phyloP scores from a whole-genome alignment of 345 rosid species.

The Euphorbia lathyris region DNA sequence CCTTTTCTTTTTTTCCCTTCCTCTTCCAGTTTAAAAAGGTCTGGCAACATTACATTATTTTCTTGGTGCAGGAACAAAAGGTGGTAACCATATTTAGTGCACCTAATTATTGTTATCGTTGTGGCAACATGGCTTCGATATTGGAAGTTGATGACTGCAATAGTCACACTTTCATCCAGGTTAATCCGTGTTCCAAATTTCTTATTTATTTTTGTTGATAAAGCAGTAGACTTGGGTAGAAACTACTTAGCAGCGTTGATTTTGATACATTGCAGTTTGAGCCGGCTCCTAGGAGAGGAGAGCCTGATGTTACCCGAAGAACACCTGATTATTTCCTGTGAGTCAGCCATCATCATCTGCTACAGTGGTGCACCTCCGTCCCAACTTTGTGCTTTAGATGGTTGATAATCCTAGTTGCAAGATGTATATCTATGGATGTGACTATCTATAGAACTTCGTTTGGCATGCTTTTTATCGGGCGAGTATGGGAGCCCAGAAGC shows the following conservation, averaged over 20 bases:
- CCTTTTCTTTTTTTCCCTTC: neutral
- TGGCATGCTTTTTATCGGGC: neutral
- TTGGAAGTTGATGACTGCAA: conserved; percentile 93
- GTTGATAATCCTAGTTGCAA: conserved; percentile 5
- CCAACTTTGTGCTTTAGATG: neutral
- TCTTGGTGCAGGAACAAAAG: conserved; percentile 71
- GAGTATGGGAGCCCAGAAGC: conserved; percentile 1
- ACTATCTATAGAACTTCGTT: neutral
- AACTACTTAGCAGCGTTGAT: neutral
- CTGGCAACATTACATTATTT: neutral
- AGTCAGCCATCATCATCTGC: neutral
- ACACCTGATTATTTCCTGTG: conserved; percentile 85
- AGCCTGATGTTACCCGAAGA: conserved; percentile 92
- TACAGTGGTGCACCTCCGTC: neutral
- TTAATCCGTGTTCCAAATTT: conserved; percentile 18
- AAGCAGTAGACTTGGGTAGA: neutral
- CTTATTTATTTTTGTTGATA: neutral
- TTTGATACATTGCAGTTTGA: conserved; percentile 62
- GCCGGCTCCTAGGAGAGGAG: conserved; percentile 98
- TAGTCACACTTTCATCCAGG: conserved; percentile 96
- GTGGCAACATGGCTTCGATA: conserved; percentile 98
- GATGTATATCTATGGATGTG: neutral
- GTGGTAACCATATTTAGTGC: conserved; percentile 97
- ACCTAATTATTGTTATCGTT: conserved; percentile 93
- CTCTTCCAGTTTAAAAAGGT: neutral